phyloP scores from a whole-genome alignment of 164 flowering plant genomes.

The Cinnamomum micranthum region DNA sequence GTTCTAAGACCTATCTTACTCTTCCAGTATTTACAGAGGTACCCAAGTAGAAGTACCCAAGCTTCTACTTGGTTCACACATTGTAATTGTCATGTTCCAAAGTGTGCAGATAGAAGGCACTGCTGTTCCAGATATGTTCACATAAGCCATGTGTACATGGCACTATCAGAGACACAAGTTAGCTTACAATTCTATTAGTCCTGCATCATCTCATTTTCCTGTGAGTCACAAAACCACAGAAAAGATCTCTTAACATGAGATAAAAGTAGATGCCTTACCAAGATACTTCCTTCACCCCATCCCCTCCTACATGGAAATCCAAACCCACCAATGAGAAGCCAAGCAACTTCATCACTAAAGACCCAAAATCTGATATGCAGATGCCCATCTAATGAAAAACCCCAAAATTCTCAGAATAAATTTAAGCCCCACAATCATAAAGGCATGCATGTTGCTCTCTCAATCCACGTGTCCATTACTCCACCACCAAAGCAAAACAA shows the following conservation, averaged over 20 bases:
- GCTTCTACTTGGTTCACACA: too few relatives aligned
- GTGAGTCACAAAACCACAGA: background rate
- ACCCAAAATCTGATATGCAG: conserved; percentile 27
- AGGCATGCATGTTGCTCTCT: conserved; percentile 7
- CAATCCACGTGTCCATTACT: conserved; percentile 57
- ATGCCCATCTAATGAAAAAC: background rate
- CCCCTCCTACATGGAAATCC: conserved; percentile 37
- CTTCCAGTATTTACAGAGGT: too few relatives aligned
- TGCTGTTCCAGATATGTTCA: too few relatives aligned
- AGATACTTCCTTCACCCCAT: background rate
- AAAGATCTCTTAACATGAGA: background rate
- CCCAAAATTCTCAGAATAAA: background rate
- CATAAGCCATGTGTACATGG: too few relatives aligned
- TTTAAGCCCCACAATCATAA: conserved; percentile 1
- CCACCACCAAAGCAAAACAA: conserved; percentile 49
- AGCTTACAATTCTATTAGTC: too few relatives aligned
- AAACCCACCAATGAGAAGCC: conserved; percentile 59
- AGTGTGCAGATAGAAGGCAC: too few relatives aligned
- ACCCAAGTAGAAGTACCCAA: too few relatives aligned
- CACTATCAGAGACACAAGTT: too few relatives aligned
- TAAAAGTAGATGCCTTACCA: background rate
- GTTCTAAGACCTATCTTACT: too few relatives aligned
- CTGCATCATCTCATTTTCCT: background rate
- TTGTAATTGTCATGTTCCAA: too few relatives aligned
- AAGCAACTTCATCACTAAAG: conserved; percentile 44